Evolutionary conservation across 495 filamentous ascomycete genomes (phyloP), one percentile per base, ranked within the genome.

Genomic region (Tuber microsphaerosporum): DNA sequence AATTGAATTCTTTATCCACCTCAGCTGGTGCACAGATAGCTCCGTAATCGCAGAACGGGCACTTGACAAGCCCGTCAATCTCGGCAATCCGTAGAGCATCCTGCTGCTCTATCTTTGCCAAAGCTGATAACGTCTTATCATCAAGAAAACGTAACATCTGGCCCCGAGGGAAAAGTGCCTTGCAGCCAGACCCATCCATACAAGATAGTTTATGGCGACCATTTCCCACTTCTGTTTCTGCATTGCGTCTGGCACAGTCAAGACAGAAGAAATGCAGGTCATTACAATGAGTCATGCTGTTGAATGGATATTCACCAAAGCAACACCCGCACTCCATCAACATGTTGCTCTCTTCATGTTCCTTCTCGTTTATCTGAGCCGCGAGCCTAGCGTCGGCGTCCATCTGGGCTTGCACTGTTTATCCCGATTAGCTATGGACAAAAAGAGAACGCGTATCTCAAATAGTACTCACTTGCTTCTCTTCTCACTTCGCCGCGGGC

Each of bases 41-140:
- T 56, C 91, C 92, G 84, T 89, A 96, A 41, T 91, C 89, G 83
- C 93, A 97, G 82, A 94, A 94, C 2, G 93, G 93, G 77, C 93
- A 97, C 10, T 84, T 87, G 73, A 86, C 90, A 61, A 93, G 88
- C 65, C 88, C 88, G 43, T 91, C 88, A 70, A 93, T 87, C 19
- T 87, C 87, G 2, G 92, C 91, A 78, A 87, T 81, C 42, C 88
- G 86, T 37, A 97, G 85, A 43, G 87, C 88, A 37, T 90, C 88
- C 74, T 92, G 87, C 80, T 91, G 89, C 80, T 94, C 90, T 69
- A 93, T 86, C 31, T 87, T 85, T 22, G 92, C 91, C 2, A 97
- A 84, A 1, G 89, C 87, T 41, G 88, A 84, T n/a, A 77, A 43
- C 1, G 86, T 79, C 74, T 88, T 89, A 20, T 85, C 83, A 71